Base-by-base conservation (phyloP, 2,329 filamentous ascomycete genomes). In the Fusarium sp. region DNA sequence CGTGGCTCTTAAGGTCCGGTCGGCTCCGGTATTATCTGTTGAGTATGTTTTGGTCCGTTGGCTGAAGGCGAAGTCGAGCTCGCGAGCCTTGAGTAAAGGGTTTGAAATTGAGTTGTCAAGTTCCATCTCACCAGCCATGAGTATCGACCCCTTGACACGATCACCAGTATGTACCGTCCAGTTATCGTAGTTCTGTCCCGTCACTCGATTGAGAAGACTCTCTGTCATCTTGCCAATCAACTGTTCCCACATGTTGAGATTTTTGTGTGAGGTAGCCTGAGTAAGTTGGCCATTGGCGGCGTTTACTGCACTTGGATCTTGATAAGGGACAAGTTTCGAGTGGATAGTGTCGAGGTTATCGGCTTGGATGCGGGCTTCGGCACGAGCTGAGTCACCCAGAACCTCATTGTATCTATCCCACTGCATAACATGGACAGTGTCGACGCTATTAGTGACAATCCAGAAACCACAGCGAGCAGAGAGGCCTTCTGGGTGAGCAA, bases 341-440 rank as follows among this genome's bases (percentile, higher is more conserved):
- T 84, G 83, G 22, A 84, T 81, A 7, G 80, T 72, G 48, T 80
- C 79, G 8, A 88, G 76, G 32, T 79, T 83, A 54, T 85, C 81
- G 55, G 81, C 82, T 65, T 87, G 85, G 32, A 85, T 83, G 22
- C 82, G 83, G 22, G 83, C 82, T 75, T 89, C 87, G n/a, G 82
- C 77, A 15, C 73, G 77, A 79, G 84, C 80, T 32, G 88, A 84
- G n/a, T 88, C 85, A 38, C 82, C 81, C 5, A 91, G 81, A 7
- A 86, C 82, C 75, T 91, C 89, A 74, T 87, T 86, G 76, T 86
- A 87, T 34, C 78, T 82, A 77, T 91, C 86, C 90, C 89, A 90
- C 74, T 87, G 84, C 76, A 88, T 84, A 34, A 88, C 83, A 64
- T 85, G 84, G 26, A 86, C 81, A 9, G 77, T 78, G 20, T 82